Evolutionary conservation across 1,284 basidiomycete species (phyloP).

Genomic region (Termitomyces sp.): DNA sequence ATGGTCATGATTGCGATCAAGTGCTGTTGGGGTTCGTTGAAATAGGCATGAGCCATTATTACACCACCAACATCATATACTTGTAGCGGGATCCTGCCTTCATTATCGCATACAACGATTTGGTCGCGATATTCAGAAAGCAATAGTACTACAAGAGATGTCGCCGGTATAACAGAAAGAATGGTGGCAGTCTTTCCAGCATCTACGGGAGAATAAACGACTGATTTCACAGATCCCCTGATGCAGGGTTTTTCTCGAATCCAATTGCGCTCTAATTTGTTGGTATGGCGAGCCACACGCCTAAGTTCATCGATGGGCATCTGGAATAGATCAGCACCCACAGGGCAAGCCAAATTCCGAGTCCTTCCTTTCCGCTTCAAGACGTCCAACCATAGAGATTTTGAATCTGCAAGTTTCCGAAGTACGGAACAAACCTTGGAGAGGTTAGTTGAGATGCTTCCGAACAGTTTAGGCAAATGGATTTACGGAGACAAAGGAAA

Average conservation of each 20-base stretch:
- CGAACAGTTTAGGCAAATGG: background rate
- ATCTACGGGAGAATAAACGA: background rate
- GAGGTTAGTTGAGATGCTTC: background rate
- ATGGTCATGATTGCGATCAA: slow-evolving; percentile 12
- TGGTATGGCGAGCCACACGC: slow-evolving; percentile 10
- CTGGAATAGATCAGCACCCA: slow-evolving; percentile 8
- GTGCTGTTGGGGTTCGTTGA: slow-evolving; percentile 12
- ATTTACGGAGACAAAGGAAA: slow-evolving; percentile 8
- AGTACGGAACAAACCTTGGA: slow-evolving; percentile 12
- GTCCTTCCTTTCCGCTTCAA: slow-evolving; percentile 3
- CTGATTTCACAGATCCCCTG: slow-evolving; percentile 7
- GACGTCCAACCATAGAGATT: slow-evolving; percentile 13
- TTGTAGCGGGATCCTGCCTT: slow-evolving; percentile 4
- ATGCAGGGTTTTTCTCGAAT: slow-evolving; percentile 3
- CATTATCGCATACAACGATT: slow-evolving; percentile 13
- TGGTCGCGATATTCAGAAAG: background rate
- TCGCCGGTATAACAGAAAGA: slow-evolving; percentile 16
- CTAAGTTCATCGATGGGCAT: slow-evolving; percentile 6
- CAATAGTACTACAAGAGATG: slow-evolving; percentile 13
- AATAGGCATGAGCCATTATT: slow-evolving; percentile 3
- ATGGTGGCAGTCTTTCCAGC: slow-evolving; percentile 3
- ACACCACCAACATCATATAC: slow-evolving; percentile 5
- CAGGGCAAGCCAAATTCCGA: slow-evolving; percentile 11
- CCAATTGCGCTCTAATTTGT: slow-evolving; percentile 14
- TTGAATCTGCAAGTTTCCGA: slow-evolving; percentile 6